Evolutionary conservation across 1,284 basidiomycete genomes (phyloP), one percentile per base, ranked within the genome.

Genomic region (Psilocybe mexicana): DNA sequence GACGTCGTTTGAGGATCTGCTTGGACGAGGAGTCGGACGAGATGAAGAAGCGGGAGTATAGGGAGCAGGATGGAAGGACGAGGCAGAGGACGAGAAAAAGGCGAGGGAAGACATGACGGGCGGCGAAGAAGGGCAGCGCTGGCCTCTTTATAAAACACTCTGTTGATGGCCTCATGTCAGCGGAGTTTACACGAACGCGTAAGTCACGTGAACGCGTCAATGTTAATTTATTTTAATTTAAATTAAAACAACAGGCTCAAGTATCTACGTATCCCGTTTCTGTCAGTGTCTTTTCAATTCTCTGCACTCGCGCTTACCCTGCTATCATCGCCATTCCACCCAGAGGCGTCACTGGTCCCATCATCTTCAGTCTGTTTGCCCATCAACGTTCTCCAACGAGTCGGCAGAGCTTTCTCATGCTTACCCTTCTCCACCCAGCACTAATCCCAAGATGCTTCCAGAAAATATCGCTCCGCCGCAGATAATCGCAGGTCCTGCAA

Each of bases 331-430:
- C 63, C 25, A 82, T 60, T 2, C 87, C 92, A 2, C 91, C 92
- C 18, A 93, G 62, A 0, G 92, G 92, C 11, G 92, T 93, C 46
- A 92, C 71, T 2, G 90, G 90, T 0, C 90, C 92, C 45, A 93
- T 67, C 58, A 83, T 78, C 66, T 74, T 85, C 62, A 84, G 73
- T 43, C 86, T 88, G 62, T 30, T 11, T 33, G 26, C 12, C 43
- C 54, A 48, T 47, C 25, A 25, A 26, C 25, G 62, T 33, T 18
- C 18, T 18, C 54, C 14, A 18, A 43, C 14, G 40, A 26, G 40
- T 35, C 18, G 26, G 51, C 12, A 18, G 18, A 18, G 30, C 30
- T 6, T 4, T 8, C 30, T 8, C 30, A 8, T 6, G 43, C 73
- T 46, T 64, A 87, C 85, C 76, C 74, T 48, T 87, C 85, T 10